Evolutionary conservation across 345 rosid genomes (phyloP), one percentile per base, ranked within the genome.

Genomic region (Capsella bursapastoris): DNA sequence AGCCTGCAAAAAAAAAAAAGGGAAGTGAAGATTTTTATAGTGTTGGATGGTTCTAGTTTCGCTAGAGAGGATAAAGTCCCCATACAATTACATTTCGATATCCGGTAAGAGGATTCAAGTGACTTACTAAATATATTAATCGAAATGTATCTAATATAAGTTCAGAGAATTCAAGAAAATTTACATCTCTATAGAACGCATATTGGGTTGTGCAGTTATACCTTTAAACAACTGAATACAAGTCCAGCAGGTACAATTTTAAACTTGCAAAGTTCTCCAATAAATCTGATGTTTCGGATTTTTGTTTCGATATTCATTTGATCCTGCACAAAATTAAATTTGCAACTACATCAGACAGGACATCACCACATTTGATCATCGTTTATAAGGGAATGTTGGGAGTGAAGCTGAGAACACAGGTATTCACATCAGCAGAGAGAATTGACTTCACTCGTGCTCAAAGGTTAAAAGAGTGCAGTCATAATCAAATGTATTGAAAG

Each of bases 221-320:
- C 99, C 94, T 96, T 96, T 84, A 96, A 84, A 88, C 98, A 96
- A 81, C 86, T 83, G 75, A 96, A 96, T 66, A 92, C 87, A 74
- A 91, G 87, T 58, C 88, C 90, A 84, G 96, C 71, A 50, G 95
- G 86, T 41, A 89, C 93, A 73, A 92, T 86, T 82, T 72, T 92
- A 74, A 92, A 92, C 84, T 96, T 96, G 95, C 99, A 90, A 60
- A 92, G 95, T 76, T 96, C 99, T 73, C 97, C 99, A 79, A 96
- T 86, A 78, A 96, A 96, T 79, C 99, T 92, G 65, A 89, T 92
- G 83, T 96, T 96, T 80, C 97, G 86, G 78, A 92, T 92, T 83
- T 92, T 92, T 22, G 99, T 90, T 84, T 96, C 98, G 16, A 96
- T 96, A 61, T 92, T 96, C 98, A 92, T 96, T 88, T 96, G 99